These are phyloP conservation scores for Mycosphaerella sp. DNA, from an alignment of 2,329 filamentous ascomycete genomes.

Conservation along the genomic window DNA sequence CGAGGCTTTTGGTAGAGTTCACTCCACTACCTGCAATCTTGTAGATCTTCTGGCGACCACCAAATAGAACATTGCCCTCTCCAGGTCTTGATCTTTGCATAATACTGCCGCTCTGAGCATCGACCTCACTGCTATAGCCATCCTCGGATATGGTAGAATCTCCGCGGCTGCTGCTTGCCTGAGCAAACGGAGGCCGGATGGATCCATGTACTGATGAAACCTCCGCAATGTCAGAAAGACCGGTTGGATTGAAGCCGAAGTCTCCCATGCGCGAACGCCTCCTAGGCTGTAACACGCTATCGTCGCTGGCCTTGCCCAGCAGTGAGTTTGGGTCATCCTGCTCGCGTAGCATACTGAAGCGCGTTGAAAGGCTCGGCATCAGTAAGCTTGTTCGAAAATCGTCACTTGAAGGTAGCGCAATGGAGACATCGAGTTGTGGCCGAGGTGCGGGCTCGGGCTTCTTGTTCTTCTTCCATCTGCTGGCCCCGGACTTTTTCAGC, in stretches of 20 bases:
- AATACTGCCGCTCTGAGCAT: slow-evolving; percentile 56
- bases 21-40: slow-evolving; percentile 59
- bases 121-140: slow-evolving; percentile 58
- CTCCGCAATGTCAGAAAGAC: slow-evolving; percentile 80
- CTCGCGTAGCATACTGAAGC: slow-evolving; percentile 94
- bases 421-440: slow-evolving; percentile 63
- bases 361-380: slow-evolving; percentile 89
- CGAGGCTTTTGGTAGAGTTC: slow-evolving; percentile 48
- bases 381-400: slow-evolving; percentile 93
- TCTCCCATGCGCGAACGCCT: slow-evolving; percentile 72
- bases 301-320: slow-evolving; percentile 89
- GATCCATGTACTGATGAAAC: slow-evolving; percentile 70
- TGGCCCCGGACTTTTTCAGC: slow-evolving; percentile 30
- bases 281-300: slow-evolving; percentile 81
- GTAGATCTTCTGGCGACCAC: slow-evolving; percentile 92
- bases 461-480: slow-evolving; percentile 45
- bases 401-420: slow-evolving; percentile 71
- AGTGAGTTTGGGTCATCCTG: slow-evolving; percentile 87
- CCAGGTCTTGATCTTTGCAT: slow-evolving; percentile 76
- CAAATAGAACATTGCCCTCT: slow-evolving; percentile 90
- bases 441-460: slow-evolving; percentile 48
- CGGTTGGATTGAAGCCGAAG: slow-evolving; percentile 54
- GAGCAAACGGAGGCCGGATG: slow-evolving; percentile 54
- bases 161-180: slow-evolving; percentile 40
- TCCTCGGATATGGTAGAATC: slow-evolving; percentile 59